Base-by-base conservation (phyloP, 371 early-diverging fungal genomes). In the Chytridiales sp. region DNA sequence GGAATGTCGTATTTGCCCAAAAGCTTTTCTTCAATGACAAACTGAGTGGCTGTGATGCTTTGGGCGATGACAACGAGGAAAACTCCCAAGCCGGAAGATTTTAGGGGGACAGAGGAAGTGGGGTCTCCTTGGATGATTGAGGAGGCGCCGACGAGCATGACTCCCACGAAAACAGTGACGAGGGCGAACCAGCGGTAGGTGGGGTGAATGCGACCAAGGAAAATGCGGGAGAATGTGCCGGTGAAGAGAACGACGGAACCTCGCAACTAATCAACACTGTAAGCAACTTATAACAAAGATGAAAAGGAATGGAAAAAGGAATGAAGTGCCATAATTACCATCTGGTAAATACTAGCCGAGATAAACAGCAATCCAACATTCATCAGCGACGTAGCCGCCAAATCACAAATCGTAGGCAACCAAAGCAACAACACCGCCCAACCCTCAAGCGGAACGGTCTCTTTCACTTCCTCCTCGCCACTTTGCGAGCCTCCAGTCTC, bases 201-300 rank as follows among this genome's bases (percentile, higher is more conserved):
- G 24, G 83, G 84, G 42, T 95, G 81, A 3, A 84, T 81, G 41
- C 89, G 83, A 31, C 85, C 80, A 34, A 95, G 79, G 74, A 95
- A 94, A 32, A 93, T 51, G 42, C 88, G 85, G 2, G 92, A 92
- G 52, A 95, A 83, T 17, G 87, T 47, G 17, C 93, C 96, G 11
- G 95, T 92, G 61, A 95, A 95, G 41, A 97, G 84, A 21, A 97
- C 96, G 40, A 95, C 89, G 1, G 91, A 87, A 13, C 97, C 97
- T 27, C 97, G 86, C 31, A 97, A 80, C 57, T 52, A 15, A 43
- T 15, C 5, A 19, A 17, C 15, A 3, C 17, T 46, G 22, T 11
- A 46, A 22, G 22, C 21, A 8, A 9, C 43, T 13, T 50, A 2
- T 17, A 53, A 24, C 21, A 53, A 54, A 21, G 22, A 1, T 1